phyloP scores from a whole-genome alignment of 2,329 filamentous ascomycete species.

The Trichoderma afroharzianum region DNA sequence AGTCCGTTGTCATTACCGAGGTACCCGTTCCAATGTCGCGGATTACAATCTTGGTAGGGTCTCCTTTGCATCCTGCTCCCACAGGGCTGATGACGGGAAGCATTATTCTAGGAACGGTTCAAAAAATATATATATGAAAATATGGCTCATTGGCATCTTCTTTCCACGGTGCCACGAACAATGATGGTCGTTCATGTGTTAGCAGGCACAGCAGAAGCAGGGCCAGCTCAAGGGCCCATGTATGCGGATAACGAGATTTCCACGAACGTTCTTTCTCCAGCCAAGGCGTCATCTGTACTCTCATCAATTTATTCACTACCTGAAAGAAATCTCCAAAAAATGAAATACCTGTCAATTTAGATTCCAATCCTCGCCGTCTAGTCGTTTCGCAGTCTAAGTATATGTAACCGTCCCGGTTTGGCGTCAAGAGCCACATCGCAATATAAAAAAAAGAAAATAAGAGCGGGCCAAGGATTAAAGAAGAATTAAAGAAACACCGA shows the following conservation, averaged over 20 bases:
- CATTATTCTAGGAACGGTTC: slow-evolving; percentile 74
- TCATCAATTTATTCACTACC: neutral
- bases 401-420: neutral
- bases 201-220: neutral
- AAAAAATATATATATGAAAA: slow-evolving; percentile 82
- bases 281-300: neutral
- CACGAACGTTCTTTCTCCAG: neutral
- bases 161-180: neutral
- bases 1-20: slow-evolving; percentile 73
- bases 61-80: slow-evolving; percentile 91
- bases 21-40: slow-evolving; percentile 80
- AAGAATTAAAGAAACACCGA: neutral
- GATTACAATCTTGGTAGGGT: slow-evolving; percentile 77
- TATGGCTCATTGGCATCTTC: slow-evolving; percentile 61
- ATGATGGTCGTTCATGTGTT: slow-evolving; percentile 22
- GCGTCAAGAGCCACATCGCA: neutral
- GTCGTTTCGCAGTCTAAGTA: neutral
- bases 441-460: neutral
- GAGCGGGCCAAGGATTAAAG: accelerated
- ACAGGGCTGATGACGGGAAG: slow-evolving; percentile 86
- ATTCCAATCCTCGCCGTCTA: neutral
- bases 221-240: neutral
- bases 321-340: neutral
- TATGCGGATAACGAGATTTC: neutral
- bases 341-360: neutral